A percentile compares a stretch with the other conserved stretches of the same genome.
These are phyloP conservation scores for Tremellales sp. DNA, from an alignment of 1,284 basidiomycete species.

Conservation along the genomic window DNA sequence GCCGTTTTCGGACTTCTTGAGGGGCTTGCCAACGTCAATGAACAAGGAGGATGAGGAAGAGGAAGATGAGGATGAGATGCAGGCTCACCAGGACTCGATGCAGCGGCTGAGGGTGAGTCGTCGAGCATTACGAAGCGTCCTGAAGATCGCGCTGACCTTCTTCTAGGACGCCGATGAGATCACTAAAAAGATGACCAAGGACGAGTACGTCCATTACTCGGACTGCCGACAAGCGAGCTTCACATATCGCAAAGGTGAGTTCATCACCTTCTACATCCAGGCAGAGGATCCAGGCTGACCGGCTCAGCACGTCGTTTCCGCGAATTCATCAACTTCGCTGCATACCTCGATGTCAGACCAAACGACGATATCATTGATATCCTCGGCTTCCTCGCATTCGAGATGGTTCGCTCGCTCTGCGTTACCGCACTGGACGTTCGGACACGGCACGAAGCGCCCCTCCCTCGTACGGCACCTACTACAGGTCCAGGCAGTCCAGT, in stretches of 20 bases:
- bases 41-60: constrained; percentile 77
- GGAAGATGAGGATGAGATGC: constrained; percentile 92
- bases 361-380: constrained; percentile 96
- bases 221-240: constrained; percentile 96
- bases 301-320: constrained; percentile 83
- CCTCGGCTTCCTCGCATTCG: constrained; percentile 93
- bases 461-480: constrained; percentile 4
- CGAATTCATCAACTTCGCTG: constrained; percentile 88
- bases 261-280: neutral
- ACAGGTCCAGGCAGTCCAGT: neutral
- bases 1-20: constrained; percentile 80
- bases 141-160: too few species aligned
- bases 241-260: constrained; percentile 85
- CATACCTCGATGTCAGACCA: constrained; percentile 82
- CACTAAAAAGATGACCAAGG: constrained; percentile 90
- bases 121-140: neutral
- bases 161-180: constrained; percentile 88
- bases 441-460: constrained; percentile 29
- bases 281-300: neutral
- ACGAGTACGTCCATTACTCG: constrained; percentile 96
- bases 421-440: constrained; percentile 73
- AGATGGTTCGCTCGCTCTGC: constrained; percentile 91
- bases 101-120: constrained; percentile 67
- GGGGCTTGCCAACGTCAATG: constrained; percentile 38
- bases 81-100: constrained; percentile 91